Evolutionary conservation across 257 asterid genomes (phyloP).

Genomic region (Fraxinus anomala): DNA sequence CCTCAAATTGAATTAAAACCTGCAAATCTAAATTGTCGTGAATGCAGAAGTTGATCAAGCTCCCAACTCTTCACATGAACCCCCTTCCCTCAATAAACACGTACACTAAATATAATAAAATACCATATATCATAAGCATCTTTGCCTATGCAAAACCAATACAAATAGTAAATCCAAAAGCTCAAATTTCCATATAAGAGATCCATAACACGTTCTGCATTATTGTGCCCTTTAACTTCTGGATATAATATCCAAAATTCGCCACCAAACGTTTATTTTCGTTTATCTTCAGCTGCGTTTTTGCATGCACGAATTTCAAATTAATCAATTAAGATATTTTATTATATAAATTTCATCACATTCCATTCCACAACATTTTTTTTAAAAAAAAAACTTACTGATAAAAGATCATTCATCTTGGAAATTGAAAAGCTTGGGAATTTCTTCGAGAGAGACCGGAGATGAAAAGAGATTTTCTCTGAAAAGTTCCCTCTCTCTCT

Average conservation of each 20-base stretch:
- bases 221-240: background rate
- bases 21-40: background rate
- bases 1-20: constrained; percentile 8
- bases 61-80: constrained; percentile 23
- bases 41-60: constrained; percentile 15
- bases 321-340: background rate
- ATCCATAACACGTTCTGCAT: background rate
- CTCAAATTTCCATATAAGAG: background rate
- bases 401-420: constrained; percentile 75
- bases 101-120: background rate
- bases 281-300: constrained; percentile 32
- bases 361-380: background rate
- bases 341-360: background rate
- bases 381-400: constrained; percentile 40
- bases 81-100: background rate
- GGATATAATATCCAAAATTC: constrained; percentile 12
- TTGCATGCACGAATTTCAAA: constrained; percentile 19
- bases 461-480: constrained; percentile 36
- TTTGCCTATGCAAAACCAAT: background rate
- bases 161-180: background rate
- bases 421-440: constrained; percentile 23
- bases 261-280: background rate
- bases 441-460: constrained; percentile 32
- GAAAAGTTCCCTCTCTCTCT: constrained; percentile 17
- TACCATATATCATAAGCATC: background rate